phyloP scores from a whole-genome alignment of 148 eudicot genomes.

The Chenopodium suecicum region DNA sequence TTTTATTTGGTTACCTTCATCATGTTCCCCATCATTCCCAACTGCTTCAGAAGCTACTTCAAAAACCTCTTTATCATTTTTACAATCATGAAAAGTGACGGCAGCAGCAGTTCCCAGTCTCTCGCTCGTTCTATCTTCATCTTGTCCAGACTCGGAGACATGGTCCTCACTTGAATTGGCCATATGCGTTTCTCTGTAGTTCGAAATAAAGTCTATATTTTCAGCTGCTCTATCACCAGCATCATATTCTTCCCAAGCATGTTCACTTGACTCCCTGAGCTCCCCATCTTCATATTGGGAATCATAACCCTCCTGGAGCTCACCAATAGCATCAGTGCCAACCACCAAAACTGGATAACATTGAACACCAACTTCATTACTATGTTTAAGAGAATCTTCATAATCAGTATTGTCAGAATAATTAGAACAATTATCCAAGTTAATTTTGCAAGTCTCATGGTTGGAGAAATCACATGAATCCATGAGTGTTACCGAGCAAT shows the following conservation, averaged over 20 bases:
- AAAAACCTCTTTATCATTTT: neutral
- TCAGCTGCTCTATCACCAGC: constrained; percentile 28
- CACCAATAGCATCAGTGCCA: constrained; percentile 21
- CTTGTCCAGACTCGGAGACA: constrained; percentile 14
- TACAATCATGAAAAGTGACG: constrained; percentile 14
- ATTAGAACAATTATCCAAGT: constrained; percentile 2
- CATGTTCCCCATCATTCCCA: constrained; percentile 10
- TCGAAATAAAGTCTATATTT: constrained; percentile 24
- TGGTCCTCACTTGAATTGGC: constrained; percentile 15
- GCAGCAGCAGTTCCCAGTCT: constrained; percentile 2
- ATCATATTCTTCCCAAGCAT: constrained; percentile 35
- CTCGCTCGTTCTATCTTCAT: constrained; percentile 15
- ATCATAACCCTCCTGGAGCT: constrained; percentile 35
- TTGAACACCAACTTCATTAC: constrained; percentile 10
- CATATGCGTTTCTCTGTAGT: constrained; percentile 18
- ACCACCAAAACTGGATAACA: constrained; percentile 14
- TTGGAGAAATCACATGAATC: neutral
- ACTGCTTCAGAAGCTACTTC: neutral
- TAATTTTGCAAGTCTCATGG: constrained; percentile 12
- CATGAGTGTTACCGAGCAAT: neutral
- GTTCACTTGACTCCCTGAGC: constrained; percentile 41
- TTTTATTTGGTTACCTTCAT: constrained; percentile 6
- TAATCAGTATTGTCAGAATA: neutral
- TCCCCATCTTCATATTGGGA: constrained; percentile 58
- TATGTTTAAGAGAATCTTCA: constrained; percentile 11